Conservation (phyloP, 140 eudicot species). For the Ambrosia hybrid region DNA sequence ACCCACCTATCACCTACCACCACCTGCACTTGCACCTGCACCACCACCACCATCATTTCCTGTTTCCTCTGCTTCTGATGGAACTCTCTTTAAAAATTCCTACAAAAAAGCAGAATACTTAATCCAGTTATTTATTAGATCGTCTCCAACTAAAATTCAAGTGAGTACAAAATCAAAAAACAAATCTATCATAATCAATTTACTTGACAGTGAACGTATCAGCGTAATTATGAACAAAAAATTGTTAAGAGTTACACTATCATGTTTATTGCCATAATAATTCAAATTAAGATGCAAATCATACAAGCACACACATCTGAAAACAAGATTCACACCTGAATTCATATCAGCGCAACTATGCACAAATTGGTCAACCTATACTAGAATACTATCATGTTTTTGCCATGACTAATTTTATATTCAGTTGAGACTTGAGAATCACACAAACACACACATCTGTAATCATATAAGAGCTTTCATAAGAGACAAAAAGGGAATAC, state of each 20-base stretch:
- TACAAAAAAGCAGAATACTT: background rate
- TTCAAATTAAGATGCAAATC: too few relatives aligned
- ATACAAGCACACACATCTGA: too few relatives aligned
- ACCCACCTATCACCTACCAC: too few relatives aligned
- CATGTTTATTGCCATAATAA: background rate
- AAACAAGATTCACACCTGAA: too few relatives aligned
- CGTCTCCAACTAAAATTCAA: background rate
- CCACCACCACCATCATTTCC: too few relatives aligned
- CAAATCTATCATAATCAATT: constrained; percentile 14
- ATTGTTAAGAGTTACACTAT: background rate
- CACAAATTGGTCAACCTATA: too few relatives aligned
- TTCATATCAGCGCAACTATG: too few relatives aligned
- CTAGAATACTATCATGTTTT: too few relatives aligned
- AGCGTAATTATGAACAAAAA: constrained; percentile 14
- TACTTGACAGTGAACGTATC: background rate
- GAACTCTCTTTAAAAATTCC: background rate
- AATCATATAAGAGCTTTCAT: background rate
- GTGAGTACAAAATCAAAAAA: background rate
- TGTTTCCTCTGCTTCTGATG: too few relatives aligned
- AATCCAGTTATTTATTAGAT: background rate
- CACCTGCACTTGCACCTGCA: too few relatives aligned
- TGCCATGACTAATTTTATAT: background rate
- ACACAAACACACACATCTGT: background rate
- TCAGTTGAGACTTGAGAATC: background rate
- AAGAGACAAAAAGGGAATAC: constrained; percentile 8